These are phyloP conservation scores for Byssochlamys sp. DNA, from an alignment of 2,329 filamentous ascomycete species.

Conservation along the genomic window DNA sequence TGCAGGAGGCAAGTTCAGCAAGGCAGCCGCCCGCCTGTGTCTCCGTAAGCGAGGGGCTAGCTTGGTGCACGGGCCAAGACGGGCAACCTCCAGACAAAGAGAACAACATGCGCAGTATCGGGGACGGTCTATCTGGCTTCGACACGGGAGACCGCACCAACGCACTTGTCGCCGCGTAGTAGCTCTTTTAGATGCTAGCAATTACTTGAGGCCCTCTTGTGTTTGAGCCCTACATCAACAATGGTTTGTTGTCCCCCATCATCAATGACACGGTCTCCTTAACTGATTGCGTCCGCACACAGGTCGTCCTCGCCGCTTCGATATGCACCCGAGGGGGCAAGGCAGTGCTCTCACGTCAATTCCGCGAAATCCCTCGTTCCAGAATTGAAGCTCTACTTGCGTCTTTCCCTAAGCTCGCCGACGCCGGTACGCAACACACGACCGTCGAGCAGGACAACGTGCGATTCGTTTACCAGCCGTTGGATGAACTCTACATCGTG, in stretches of 20 bases:
- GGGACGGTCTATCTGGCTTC: conserved; percentile 8
- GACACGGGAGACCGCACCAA: conserved; percentile 11
- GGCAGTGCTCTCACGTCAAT: conserved; percentile 93
- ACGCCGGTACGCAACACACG: conserved; percentile 91
- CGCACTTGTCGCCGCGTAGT: not conserved
- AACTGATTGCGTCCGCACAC: conserved; percentile 11
- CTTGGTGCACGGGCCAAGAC: conserved; percentile 24
- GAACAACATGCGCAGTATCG: conserved; percentile 27
- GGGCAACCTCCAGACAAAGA: conserved; percentile 16
- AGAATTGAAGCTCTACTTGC: conserved; percentile 93
- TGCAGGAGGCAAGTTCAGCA: conserved; percentile 4
- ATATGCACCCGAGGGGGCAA: conserved; percentile 98
- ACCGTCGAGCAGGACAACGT: conserved; percentile 99
- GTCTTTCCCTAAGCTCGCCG: conserved; percentile 93
- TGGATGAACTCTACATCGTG: conserved; percentile 99
- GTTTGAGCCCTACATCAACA: conserved; percentile 2
- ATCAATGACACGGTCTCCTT: conserved; percentile 18
- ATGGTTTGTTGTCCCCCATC: conserved; percentile 21
- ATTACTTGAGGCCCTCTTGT: conserved; percentile 1
- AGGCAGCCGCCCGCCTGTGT: conserved; percentile 12
- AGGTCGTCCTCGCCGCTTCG: conserved; percentile 97
- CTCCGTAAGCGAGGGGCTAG: conserved; percentile 30
- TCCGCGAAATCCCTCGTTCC: conserved; percentile 93
- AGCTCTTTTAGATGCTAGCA: not conserved
- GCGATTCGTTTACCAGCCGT: conserved; percentile 95